These are phyloP conservation scores for Pichia membranifaciens DNA, from an alignment of 805 yeast species.

Conservation along the genomic window DNA sequence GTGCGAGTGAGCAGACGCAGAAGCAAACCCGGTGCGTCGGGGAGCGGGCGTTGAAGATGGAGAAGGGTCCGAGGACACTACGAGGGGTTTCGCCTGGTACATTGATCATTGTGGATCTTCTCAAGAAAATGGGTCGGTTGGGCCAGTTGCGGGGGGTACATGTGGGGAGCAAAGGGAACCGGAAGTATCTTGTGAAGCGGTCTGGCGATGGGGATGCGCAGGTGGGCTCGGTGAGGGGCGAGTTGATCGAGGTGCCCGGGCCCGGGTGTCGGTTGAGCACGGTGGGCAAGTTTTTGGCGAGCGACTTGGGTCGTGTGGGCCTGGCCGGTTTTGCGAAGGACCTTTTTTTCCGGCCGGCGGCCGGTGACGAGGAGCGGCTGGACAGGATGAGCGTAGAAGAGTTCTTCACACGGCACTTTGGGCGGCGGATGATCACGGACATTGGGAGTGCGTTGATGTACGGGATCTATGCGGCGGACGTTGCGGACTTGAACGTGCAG, in stretches of 20 bases:
- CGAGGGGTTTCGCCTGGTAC: conserved; percentile 81
- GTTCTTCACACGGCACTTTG: conserved; percentile 67
- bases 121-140: conserved; percentile 42
- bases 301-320: conserved; percentile 18
- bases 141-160: conserved; percentile 56
- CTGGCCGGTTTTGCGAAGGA: conserved; percentile 8
- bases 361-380: background rate
- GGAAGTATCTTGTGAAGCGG: conserved; percentile 53
- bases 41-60: conserved; percentile 33
- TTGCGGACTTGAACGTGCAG: conserved; percentile 55
- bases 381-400: conserved; percentile 35
- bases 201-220: conserved; percentile 15
- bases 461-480: conserved; percentile 91
- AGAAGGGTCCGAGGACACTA: conserved; percentile 88
- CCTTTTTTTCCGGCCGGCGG: background rate
- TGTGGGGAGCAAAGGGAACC: conserved; percentile 56
- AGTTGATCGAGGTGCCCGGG: conserved; percentile 37
- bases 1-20: conserved; percentile 27
- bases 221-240: conserved; percentile 26
- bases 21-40: conserved; percentile 21
- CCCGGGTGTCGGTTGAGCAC: conserved; percentile 40
- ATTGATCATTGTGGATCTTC: conserved; percentile 55
- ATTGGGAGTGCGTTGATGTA: conserved; percentile 76
- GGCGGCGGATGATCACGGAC: conserved; percentile 45
- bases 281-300: conserved; percentile 27